Evolutionary conservation across 2,329 filamentous ascomycete species (phyloP), one percentile per base, ranked within the genome.

Genomic region (Fusarium lyarnte): DNA sequence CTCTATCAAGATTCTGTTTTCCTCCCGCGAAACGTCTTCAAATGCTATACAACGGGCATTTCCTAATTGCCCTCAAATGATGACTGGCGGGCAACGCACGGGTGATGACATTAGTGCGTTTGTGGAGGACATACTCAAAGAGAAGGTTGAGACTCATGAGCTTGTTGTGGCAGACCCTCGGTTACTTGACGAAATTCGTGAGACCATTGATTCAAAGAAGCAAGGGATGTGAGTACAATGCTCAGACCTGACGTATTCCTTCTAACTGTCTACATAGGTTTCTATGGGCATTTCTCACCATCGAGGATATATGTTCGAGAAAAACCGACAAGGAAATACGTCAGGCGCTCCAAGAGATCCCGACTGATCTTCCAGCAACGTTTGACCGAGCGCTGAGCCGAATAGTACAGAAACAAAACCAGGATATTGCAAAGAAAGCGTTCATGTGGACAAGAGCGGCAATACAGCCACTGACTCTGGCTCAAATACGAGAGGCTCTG

Each of bases 301-400:
- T 74, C 8, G 60, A 73, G 42, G 72, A 69, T 7, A 47, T 74
- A 1, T 70, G 69, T 19, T 57, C 60, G 9, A 31, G 42, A 3
- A 68, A 47, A 21, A 60, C 17, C 5, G 69, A 70, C 19, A 46
- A 42, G 2, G 58, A 60, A 6, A 74, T 73, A 14, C 43, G 52
- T 16, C 7, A 52, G n/a, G 55, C 63, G 1, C 47, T 74, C 10
- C 8, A 38, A 19, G 33, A 66, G 0, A 64, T 74, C 2, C 66
- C 72, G 2, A 21, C 55, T 2, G 64, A 73, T 5, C 55, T 74
- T 6, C 49, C 66, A 12, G 16, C 39, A 1, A 71, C 61, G 0
- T 64, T 74, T 11, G 29, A 74, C 23, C 61, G 70, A 6, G 72
- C 70, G 1, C 36, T 73, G 2, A 13, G 46, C 5, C 46, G 63